Evolutionary conservation across 2,329 filamentous ascomycete genomes (phyloP), one percentile per base, ranked within the genome.

Genomic region (Alternaria novae-zelandiae): DNA sequence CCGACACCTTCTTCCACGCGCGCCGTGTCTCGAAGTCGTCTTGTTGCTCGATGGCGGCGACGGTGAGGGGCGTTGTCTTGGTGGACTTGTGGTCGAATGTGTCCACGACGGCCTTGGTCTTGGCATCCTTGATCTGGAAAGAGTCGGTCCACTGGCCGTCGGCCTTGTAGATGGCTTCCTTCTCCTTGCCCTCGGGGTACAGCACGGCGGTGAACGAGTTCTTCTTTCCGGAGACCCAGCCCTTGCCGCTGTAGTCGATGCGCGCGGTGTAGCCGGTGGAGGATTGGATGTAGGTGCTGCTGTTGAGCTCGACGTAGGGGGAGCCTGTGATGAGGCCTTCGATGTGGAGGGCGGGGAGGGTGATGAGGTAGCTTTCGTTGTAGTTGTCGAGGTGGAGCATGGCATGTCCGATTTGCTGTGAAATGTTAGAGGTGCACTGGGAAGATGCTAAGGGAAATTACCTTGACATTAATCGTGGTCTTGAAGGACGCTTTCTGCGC

Each of bases 401-500:
- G 44, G 94, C 94, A 77, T 97, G 94, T 36, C 95, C 95, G 71
- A 96, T 91, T 83, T 97, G 93, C 86, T 81, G 57, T 41, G 20
- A 28, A 28, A 5, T 5, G 12, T 73, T 13, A 74, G 62, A 7
- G 13, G 6, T 6, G 25, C 2, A 21, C 26, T 5, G 25, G 9
- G 2, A 17, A n/a, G 9, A 4, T 20, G 6, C 7, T 13, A 13
- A 1, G 5, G 8, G 1, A 6, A 30, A 46, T 50, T 36, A 80
- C 79, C 72, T 96, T 97, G 77, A 99, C 91, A 75, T 95, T 91
- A 80, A 98, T 97, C 47, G 95, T 97, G 71, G 91, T 90, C 66
- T 91, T 92, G 82, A 99, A 97, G 15, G 93, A 96, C 5, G 95
- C 94, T 81, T 97, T 98, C 78, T 98, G 96, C 15, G 92, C 95